Conservation (phyloP, 139 green algal genomes). For the Chlorella sp. region DNA sequence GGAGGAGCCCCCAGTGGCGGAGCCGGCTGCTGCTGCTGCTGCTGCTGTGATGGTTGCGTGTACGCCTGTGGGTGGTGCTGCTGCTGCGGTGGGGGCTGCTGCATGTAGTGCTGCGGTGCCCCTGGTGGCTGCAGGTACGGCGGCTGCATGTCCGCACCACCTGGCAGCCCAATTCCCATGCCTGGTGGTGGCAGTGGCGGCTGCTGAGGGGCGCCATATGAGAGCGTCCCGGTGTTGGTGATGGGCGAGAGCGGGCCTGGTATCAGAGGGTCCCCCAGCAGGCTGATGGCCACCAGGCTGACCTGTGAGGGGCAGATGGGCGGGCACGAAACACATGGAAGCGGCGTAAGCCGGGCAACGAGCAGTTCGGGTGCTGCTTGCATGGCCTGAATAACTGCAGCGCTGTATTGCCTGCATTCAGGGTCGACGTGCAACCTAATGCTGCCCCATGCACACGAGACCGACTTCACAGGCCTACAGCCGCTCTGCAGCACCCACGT, state of each 20-base stretch:
- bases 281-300: constrained; percentile 87
- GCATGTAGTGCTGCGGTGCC: neutral
- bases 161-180: neutral
- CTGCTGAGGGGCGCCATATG: neutral
- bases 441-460: neutral
- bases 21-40: constrained; percentile 29
- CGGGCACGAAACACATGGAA: neutral
- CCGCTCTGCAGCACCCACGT: neutral
- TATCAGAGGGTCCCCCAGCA: constrained; percentile 74
- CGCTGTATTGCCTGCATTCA: neutral
- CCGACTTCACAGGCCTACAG: neutral
- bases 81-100: neutral
- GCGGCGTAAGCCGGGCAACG: neutral
- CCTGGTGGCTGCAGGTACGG: neutral
- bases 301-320: constrained; percentile 61
- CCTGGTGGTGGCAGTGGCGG: neutral
- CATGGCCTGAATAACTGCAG: neutral
- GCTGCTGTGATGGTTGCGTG: neutral
- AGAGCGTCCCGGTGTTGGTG: constrained; percentile 14
- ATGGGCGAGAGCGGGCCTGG: constrained; percentile 3
- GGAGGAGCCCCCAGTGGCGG: neutral
- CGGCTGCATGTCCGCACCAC: neutral
- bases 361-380: neutral
- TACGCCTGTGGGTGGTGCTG: constrained; percentile 52
- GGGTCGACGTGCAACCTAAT: neutral